Evolutionary conservation across 1,284 basidiomycete species (phyloP), one percentile per base, ranked within the genome.

Genomic region (Ganoderma resinaceum): DNA sequence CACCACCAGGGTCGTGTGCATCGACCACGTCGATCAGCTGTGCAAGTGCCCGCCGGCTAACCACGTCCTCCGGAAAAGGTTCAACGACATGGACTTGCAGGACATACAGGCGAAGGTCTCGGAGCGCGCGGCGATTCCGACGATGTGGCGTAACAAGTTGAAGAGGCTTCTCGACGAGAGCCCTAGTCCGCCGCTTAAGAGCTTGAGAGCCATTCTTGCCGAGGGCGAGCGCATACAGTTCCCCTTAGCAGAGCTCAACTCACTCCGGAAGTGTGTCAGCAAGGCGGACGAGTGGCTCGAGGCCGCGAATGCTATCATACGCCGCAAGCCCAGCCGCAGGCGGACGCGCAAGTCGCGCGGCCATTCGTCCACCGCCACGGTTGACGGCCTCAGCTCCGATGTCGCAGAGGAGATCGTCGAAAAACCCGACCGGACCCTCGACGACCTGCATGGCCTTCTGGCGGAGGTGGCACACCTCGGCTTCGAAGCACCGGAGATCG

Each of bases 211-310:
- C 7, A 82, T 97, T 20, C 84, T 95, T 31, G 87, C 91, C 0
- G 96, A 98, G 78, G 96, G 94, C 26, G 95, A 98, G 73, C 90
- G 91, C 66, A 95, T 97, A 76, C 90, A 89, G 61, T 88, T 90
- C 76, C 84, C 86, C 31, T 85, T 98, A 23, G 85, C 89, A 2
- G 95, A 96, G 78, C 84, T 97, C 60, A 80, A 83, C 26, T 82
- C 89, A 59, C 86, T 98, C 58, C 88, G 91, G 60, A 91, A 89
- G 76, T 95, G 95, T 77, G 92, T 98, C 62, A 85, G 81, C 52
- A 87, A 89, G 68, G 96, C 94, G 31, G 93, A 91, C 73, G 90
- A 92, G 70, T 97, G 96, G 95, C 84, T 96, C 5, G 91, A 94
- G 63, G 86, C 89, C 11, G 92, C 90, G 63, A 94, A 91, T 72